phyloP scores from a whole-genome alignment of 805 yeast species.

The Torulaspora franciscae region DNA sequence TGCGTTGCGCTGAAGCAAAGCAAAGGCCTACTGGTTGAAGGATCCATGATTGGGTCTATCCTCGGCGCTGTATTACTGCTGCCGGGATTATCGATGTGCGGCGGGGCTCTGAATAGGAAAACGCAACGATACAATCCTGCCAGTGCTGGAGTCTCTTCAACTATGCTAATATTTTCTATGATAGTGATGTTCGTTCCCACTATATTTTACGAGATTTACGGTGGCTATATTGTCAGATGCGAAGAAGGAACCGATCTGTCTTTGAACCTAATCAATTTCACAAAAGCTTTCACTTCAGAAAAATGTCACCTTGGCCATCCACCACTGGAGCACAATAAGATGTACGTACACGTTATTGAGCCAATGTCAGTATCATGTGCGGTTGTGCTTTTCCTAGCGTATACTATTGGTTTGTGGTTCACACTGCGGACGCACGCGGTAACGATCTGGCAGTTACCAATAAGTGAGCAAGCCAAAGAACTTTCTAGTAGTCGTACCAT shows the following conservation, averaged over 20 bases:
- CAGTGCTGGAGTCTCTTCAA: slow-evolving; percentile 94
- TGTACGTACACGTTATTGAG: slow-evolving; percentile 63
- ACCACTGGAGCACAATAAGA: slow-evolving; percentile 59
- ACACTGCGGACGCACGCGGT: slow-evolving; percentile 96
- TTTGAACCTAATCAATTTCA: slow-evolving; percentile 42
- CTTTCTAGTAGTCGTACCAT: slow-evolving; percentile 14
- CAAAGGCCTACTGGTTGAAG: slow-evolving; percentile 89
- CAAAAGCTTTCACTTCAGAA: slow-evolving; percentile 28
- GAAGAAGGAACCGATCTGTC: slow-evolving; percentile 23
- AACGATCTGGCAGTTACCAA: slow-evolving; percentile 81
- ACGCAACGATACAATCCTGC: slow-evolving; percentile 95
- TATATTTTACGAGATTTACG: slow-evolving; percentile 81
- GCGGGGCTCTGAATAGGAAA: slow-evolving; percentile 88
- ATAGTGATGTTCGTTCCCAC: slow-evolving; percentile 92
- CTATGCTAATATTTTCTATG: slow-evolving; percentile 88
- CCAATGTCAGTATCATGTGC: slow-evolving; percentile 86
- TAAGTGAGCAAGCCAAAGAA: slow-evolving; percentile 33
- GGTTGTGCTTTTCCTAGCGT: slow-evolving; percentile 71
- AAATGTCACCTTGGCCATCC: slow-evolving; percentile 77
- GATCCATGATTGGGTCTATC: slow-evolving; percentile 90
- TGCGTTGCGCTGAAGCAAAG: slow-evolving; percentile 84
- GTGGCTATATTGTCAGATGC: slow-evolving; percentile 76
- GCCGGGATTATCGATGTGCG: slow-evolving; percentile 96
- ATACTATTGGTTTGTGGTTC: slow-evolving; percentile 83
- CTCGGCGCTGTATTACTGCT: slow-evolving; percentile 85